Evolutionary conservation across 2,329 filamentous ascomycete species (phyloP).

Genomic region (Tolypocladium ovalisporum): DNA sequence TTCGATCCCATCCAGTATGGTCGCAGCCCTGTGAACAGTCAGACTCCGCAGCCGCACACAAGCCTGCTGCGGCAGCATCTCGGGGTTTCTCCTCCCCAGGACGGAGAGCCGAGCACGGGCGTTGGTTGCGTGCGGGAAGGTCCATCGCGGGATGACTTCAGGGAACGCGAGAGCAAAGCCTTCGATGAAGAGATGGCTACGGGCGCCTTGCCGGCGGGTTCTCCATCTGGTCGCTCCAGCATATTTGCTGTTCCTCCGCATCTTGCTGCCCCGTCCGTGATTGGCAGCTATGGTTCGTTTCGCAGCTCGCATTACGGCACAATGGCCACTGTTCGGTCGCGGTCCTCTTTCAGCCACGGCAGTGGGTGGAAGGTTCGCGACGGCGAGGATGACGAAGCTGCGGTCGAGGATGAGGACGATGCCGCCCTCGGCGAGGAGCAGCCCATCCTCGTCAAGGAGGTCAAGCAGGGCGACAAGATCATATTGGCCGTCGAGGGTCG

Average conservation of each 20-base stretch:
- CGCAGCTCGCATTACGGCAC: slow-evolving; percentile 42
- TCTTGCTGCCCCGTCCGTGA: slow-evolving; percentile 56
- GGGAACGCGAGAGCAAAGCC: slow-evolving; percentile 37
- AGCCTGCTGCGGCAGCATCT: slow-evolving; percentile 44
- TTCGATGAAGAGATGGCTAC: slow-evolving; percentile 31
- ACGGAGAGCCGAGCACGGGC: slow-evolving; percentile 11
- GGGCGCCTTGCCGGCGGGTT: slow-evolving; percentile 15
- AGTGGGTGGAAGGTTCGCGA: slow-evolving; percentile 10
- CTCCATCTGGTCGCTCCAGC: slow-evolving; percentile 20
- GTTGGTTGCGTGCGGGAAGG: slow-evolving; percentile 6
- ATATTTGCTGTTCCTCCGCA: slow-evolving; percentile 50
- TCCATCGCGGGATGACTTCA: slow-evolving; percentile 16
- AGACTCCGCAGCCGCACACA: slow-evolving; percentile 18
- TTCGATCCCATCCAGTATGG: slow-evolving; percentile 27
- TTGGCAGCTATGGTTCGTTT: slow-evolving; percentile 58
- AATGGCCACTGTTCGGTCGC: slow-evolving; percentile 23
- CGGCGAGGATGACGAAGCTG: slow-evolving; percentile 14
- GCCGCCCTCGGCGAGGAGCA: slow-evolving; percentile 48
- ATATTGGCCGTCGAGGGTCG: slow-evolving; percentile 80
- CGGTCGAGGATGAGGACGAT: slow-evolving; percentile 14
- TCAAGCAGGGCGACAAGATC: slow-evolving; percentile 79
- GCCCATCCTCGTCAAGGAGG: slow-evolving; percentile 76
- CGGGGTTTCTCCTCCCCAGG: slow-evolving; percentile 22
- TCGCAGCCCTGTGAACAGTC: slow-evolving; percentile 27
- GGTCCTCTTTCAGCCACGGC: slow-evolving; percentile 35